A percentile compares a stretch with the other conserved stretches of the same genome.
Conservation (phyloP, 1,284 basidiomycete species). For the Ceratobasidium papillatum region DNA sequence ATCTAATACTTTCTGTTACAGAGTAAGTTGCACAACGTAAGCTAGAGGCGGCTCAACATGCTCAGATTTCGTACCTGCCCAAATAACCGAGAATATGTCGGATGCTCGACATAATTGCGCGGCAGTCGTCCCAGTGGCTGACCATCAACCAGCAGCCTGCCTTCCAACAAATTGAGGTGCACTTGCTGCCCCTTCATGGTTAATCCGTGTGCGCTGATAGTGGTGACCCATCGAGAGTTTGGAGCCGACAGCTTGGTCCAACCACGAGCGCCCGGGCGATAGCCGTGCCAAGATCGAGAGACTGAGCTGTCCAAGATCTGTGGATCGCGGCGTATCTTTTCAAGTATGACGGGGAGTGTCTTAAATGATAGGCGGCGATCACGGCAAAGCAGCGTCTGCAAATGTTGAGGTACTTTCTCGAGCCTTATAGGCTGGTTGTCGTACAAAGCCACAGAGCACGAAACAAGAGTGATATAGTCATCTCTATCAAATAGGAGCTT, state of each 20-base stretch:
- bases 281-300: background rate
- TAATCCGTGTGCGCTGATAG: background rate
- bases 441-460: slow-evolving; percentile 41
- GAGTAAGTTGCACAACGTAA: background rate
- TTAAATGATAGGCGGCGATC: slow-evolving; percentile 34
- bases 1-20: slow-evolving; percentile 18
- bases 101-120: slow-evolving; percentile 29
- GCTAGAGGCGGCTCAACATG: background rate
- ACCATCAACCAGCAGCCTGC: slow-evolving; percentile 41
- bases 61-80: slow-evolving; percentile 37
- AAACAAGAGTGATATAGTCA: slow-evolving; percentile 34
- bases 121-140: slow-evolving; percentile 42
- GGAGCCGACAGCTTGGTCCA: background rate
- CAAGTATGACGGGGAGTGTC: background rate
- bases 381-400: slow-evolving; percentile 12
- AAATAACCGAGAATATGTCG: slow-evolving; percentile 42
- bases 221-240: background rate
- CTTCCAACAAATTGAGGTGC: slow-evolving; percentile 39
- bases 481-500: slow-evolving; percentile 16
- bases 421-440: slow-evolving; percentile 39
- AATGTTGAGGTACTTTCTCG: background rate
- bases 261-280: background rate
- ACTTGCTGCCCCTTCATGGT: background rate
- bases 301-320: slow-evolving; percentile 1
- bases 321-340: background rate